Percentiles rank a stretch among this genome's conserved stretches.
Conservation (phyloP, 306 rosid genomes). For the Pyrus pyrifolia region DNA sequence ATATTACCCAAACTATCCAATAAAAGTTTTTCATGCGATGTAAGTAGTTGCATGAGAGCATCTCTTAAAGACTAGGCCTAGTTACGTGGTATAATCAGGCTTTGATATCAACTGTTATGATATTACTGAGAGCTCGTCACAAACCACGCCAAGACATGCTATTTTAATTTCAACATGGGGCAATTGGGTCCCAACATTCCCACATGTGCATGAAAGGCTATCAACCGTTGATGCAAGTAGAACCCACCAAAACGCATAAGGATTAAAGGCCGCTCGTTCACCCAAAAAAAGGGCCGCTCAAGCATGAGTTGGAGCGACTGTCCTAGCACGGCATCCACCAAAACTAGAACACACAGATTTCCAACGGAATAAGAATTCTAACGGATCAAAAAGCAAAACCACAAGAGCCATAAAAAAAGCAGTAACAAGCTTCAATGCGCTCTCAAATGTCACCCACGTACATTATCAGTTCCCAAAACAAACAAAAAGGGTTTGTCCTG, state of each 20-base stretch:
- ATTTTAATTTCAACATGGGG: too few species aligned
- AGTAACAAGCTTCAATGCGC: background rate
- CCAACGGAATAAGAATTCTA: too few species aligned
- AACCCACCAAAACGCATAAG: too few species aligned
- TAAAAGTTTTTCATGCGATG: background rate
- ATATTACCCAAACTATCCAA: background rate
- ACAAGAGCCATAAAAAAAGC: background rate
- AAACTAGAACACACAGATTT: background rate
- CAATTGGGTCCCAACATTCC: too few species aligned
- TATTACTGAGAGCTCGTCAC: too few species aligned
- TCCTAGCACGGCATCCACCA: background rate
- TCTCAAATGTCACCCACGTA: background rate
- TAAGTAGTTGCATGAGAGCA: background rate
- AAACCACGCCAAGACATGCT: too few species aligned
- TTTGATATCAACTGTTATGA: background rate
- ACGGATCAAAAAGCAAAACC: background rate
- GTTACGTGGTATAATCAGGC: background rate
- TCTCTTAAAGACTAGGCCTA: background rate
- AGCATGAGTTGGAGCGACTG: too few species aligned
- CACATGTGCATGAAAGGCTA: background rate
- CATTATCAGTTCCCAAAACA: background rate
- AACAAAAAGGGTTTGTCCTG: background rate
- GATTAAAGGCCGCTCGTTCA: too few species aligned
- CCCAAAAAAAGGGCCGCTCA: too few species aligned
- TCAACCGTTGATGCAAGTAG: too few species aligned